These are phyloP conservation scores for Cadophora malorum DNA, from an alignment of 2,329 filamentous ascomycete species.

Conservation along the genomic window DNA sequence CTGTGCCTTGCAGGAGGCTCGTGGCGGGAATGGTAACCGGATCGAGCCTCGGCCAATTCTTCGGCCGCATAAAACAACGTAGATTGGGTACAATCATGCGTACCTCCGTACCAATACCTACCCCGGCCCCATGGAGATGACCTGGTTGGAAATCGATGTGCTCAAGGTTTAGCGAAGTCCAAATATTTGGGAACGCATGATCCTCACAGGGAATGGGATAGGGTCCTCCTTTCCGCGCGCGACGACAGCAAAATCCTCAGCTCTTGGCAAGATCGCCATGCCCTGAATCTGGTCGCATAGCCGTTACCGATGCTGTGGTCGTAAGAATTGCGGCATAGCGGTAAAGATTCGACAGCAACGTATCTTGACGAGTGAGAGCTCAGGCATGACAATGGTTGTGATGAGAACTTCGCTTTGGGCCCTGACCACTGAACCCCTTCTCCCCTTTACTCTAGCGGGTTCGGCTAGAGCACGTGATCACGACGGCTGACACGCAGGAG, in stretches of 20 bases:
- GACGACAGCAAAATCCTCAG: background rate
- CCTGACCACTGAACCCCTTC: background rate
- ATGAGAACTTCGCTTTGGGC: background rate
- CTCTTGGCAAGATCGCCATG: background rate
- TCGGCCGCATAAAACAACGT: background rate
- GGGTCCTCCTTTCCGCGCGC: background rate
- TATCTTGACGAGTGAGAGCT: conserved; percentile 3
- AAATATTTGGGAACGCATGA: background rate
- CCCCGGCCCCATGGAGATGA: background rate
- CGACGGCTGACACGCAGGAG: background rate
- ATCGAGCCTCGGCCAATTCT: conserved; percentile 5
- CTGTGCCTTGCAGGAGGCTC: conserved; percentile 1
- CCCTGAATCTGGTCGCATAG: background rate
- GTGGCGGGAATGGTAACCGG: background rate
- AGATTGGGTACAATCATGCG: background rate
- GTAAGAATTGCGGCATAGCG: background rate
- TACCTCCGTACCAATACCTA: background rate
- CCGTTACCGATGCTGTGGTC: background rate
- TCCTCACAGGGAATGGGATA: background rate
- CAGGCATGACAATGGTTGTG: background rate
- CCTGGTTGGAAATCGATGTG: background rate
- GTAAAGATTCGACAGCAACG: background rate
- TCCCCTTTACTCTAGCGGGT: background rate
- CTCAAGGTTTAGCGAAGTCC: background rate
- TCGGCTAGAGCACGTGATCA: background rate